Evolutionary conservation across 768 basidiomycete species (phyloP).

Genomic region (Lactarius quietus): DNA sequence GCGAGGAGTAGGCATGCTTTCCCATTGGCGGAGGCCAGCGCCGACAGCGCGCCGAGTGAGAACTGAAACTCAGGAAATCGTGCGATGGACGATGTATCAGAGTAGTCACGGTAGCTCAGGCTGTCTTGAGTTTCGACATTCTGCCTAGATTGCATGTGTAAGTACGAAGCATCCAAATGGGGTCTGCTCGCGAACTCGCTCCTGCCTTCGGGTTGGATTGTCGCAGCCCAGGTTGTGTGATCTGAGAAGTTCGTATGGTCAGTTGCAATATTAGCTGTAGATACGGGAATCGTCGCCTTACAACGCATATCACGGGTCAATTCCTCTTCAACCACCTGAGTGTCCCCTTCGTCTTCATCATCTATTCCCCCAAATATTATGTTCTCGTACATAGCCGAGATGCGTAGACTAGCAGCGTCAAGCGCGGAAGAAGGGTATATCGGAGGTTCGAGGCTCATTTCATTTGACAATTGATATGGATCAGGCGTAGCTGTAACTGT

Average conservation of each 20-base stretch:
- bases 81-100: constrained; percentile 67
- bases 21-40: constrained; percentile 40
- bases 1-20: constrained; percentile 58
- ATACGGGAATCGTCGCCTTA: background rate
- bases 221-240: constrained; percentile 17
- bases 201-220: constrained; percentile 12
- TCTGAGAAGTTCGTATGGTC: constrained; percentile 8
- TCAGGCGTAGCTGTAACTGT: constrained; percentile 36
- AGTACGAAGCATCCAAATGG: constrained; percentile 22
- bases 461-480: constrained; percentile 10
- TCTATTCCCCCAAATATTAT: constrained; percentile 68
- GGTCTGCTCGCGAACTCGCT: background rate
- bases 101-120: too few species aligned
- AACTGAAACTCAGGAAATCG: constrained; percentile 75
- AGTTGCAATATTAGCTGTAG: background rate
- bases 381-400: constrained; percentile 68
- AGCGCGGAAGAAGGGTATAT: constrained; percentile 44
- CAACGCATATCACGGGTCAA: constrained; percentile 1
- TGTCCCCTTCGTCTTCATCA: constrained; percentile 28
- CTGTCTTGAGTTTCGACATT: constrained; percentile 30
- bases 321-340: constrained; percentile 10
- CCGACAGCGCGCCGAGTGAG: constrained; percentile 54
- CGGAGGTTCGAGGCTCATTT: constrained; percentile 26
- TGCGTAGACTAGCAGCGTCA: constrained; percentile 63
- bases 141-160: background rate